Percentiles rank a stretch among this genome's conserved stretches.
These are phyloP conservation scores for Acrocalymma vagum DNA, from an alignment of 2,329 filamentous ascomycete species.

Conservation along the genomic window DNA sequence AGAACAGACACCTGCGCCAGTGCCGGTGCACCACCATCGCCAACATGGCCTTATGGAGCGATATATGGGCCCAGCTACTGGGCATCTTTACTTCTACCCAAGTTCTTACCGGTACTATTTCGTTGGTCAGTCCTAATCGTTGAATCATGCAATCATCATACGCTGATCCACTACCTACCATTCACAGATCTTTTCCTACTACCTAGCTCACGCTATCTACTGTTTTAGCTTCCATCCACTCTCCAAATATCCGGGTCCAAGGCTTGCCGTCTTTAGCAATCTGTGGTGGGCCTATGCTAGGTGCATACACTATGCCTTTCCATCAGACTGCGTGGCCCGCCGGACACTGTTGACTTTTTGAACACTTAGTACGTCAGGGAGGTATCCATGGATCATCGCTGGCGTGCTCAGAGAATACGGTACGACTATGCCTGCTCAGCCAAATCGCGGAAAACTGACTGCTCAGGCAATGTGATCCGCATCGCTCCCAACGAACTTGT, in stretches of 20 bases:
- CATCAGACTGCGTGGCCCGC: neutral
- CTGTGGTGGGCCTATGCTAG: constrained; percentile 6
- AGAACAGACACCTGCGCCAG: too few species aligned
- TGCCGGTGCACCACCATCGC: constrained; percentile 2
- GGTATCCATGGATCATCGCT: constrained; percentile 1
- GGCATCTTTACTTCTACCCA: neutral
- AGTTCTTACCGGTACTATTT: neutral
- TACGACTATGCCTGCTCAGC: neutral
- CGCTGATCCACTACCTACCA: neutral
- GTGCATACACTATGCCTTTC: constrained; percentile 3
- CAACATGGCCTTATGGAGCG: neutral
- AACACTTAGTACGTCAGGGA: constrained; percentile 3
- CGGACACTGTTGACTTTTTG: constrained; percentile 1
- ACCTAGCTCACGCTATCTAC: too few species aligned
- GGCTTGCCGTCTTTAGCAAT: constrained; percentile 1
- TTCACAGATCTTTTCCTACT: constrained; percentile 3
- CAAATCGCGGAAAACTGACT: neutral
- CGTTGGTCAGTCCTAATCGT: constrained; percentile 2
- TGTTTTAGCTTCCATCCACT: constrained; percentile 11
- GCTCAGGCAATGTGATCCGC: constrained; percentile 6
- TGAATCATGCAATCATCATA: neutral
- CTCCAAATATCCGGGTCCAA: constrained; percentile 11
- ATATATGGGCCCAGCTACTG: constrained; percentile 1
- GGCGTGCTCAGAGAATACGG: constrained; percentile 4
- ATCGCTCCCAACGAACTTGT: constrained; percentile 11